Base-by-base conservation (phyloP, 2,329 filamentous ascomycete species). In the Neopestalotiopsis clavispora region DNA sequence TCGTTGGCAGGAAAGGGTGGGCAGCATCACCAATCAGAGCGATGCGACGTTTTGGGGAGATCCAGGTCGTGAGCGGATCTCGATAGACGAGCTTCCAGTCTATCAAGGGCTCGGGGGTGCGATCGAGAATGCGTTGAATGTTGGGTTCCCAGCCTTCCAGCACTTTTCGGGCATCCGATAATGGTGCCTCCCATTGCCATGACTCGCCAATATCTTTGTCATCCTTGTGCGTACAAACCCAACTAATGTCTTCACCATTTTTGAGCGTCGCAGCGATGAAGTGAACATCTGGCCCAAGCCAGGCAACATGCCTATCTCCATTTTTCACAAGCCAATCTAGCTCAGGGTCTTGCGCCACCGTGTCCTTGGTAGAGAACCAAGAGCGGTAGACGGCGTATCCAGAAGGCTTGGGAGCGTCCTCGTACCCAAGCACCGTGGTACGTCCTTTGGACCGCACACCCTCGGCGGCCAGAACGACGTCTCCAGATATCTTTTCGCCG, bases 201-300 rank as follows among this genome's bases (percentile, higher is more conserved):
- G 72, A 74, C 69, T 76, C 71, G 59, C 72, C 72, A 68, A 77
- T 79, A 56, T 75, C 75, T 68, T 75, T 70, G 60, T 78, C 76
- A 62, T 75, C 76, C 65, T 80, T 83, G 71, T 85, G 84, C 38
- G 87, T 87, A 66, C 85, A 84, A 5, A 87, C 86, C 86, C 86
- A 88, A 67, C 80, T 84, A 71, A 88, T 84, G 69, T 87, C 85
- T 62, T 82, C 80, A 9, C 85, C 85, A 45, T 81, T 80, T 74
- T 88, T 87, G 68, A 88, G 82, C 0, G 84, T 83, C 2, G 85
- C 85, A 6, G 83, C 84, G 45, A 88, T 82, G 72, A 86, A 85
- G 71, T 86, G 84, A 2, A 86, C 81, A 68, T 88, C 85, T 13
- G 83, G 82, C 2, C 85, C 86, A 32, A 88, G 79, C 86, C 85